Conservation (phyloP, 345 rosid species). For the Ailanthus altissimus region DNA sequence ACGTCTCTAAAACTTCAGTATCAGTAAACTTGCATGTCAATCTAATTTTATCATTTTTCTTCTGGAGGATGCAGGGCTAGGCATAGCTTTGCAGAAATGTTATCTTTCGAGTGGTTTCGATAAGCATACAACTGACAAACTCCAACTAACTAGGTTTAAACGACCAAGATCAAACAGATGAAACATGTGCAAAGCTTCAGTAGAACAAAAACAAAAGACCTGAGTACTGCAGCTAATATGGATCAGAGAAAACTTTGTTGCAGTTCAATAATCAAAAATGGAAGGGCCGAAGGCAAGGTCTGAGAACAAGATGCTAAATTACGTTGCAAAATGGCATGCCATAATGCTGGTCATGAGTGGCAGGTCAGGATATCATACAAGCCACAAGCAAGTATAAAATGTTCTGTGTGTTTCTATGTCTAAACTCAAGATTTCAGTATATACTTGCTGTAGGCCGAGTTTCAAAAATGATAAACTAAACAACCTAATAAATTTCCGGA, state of each 20-base stretch:
- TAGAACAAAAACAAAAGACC: neutral
- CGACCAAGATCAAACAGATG: neutral
- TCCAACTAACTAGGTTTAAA: neutral
- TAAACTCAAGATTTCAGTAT: neutral
- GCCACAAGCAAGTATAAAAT: neutral
- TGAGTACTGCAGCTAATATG: neutral
- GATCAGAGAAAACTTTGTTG: neutral
- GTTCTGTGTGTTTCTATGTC: neutral
- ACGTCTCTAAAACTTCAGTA: neutral
- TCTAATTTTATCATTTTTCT: too few species aligned
- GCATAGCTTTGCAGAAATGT: neutral
- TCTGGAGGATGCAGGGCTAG: neutral
- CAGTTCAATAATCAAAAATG: neutral
- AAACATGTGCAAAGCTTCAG: neutral
- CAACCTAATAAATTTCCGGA: slow-evolving; percentile 3
- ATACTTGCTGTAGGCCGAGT: neutral
- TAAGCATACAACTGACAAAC: neutral
- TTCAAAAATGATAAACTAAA: neutral
- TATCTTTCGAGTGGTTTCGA: neutral
- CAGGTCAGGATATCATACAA: neutral
- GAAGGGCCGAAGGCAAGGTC: neutral
- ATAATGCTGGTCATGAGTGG: neutral
- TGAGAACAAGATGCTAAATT: neutral
- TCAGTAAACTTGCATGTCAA: neutral
- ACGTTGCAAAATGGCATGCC: neutral